These are phyloP conservation scores for Colletotrichum lini DNA, from an alignment of 2,329 filamentous ascomycete species.

Conservation along the genomic window DNA sequence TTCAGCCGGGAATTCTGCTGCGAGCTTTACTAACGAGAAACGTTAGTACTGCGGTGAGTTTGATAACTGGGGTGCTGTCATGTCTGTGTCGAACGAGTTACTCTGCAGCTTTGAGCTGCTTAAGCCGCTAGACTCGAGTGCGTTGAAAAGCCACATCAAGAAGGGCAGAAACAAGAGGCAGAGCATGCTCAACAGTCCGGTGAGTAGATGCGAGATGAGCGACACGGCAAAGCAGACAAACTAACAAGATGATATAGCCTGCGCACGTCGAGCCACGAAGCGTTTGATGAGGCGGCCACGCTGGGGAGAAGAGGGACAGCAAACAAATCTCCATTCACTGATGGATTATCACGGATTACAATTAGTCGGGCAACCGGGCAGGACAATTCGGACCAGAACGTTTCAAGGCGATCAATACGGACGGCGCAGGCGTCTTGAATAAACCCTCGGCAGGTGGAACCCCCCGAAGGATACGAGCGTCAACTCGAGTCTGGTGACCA, in stretches of 20 bases:
- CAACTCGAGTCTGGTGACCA: constrained; percentile 31
- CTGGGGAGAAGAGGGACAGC: constrained; percentile 36
- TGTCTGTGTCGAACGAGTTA: constrained; percentile 95
- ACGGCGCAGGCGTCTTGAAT: constrained; percentile 33
- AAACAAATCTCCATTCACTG: constrained; percentile 19
- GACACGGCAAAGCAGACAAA: background rate
- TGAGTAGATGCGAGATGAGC: constrained; percentile 65
- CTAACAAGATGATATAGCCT: constrained; percentile 59
- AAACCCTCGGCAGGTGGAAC: constrained; percentile 45
- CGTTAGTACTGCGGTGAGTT: constrained; percentile 97
- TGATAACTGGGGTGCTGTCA: constrained; percentile 98
- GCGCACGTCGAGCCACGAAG: constrained; percentile 71
- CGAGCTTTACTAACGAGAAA: constrained; percentile 46
- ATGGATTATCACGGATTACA: constrained; percentile 37
- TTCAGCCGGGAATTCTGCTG: background rate
- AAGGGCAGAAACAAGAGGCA: constrained; percentile 96
- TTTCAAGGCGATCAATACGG: constrained; percentile 14
- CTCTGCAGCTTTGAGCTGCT: constrained; percentile 97
- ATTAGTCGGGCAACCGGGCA: constrained; percentile 39
- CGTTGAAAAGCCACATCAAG: constrained; percentile 98
- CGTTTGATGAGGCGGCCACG: constrained; percentile 53
- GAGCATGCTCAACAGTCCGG: constrained; percentile 95
- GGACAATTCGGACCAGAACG: constrained; percentile 19
- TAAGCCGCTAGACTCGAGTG: constrained; percentile 95
- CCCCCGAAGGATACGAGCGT: constrained; percentile 42